Base-by-base conservation (phyloP, 352 stramenopile species). In the Phytophthora tubulina region DNA sequence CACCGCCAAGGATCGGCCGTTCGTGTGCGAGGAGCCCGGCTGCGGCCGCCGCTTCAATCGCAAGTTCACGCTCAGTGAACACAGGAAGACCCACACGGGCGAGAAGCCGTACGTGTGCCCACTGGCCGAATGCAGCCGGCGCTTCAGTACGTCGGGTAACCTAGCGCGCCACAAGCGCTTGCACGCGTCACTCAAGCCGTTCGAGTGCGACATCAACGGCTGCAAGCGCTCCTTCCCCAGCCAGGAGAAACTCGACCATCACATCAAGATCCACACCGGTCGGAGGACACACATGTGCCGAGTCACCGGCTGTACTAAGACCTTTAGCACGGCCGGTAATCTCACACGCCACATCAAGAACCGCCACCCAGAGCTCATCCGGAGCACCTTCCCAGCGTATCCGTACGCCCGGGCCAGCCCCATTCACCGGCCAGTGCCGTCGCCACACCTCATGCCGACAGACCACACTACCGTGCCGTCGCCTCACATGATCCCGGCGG, bases 121-220 rank as follows among this genome's bases (percentile, higher is more conserved):
- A n/a, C 64, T 82, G 53, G 27, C 30, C 33, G 78, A 76, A 52
- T 88, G 81, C 72, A 78, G 63, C 41, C 81, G 82, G 55, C 79
- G 80, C 57, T 89, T 89, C 63, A 89, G 76, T 42, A 88, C 80
- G 42, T 84, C 80, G 36, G 80, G 80, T 59, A 88, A 88, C 66
- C 65, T 88, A 30, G 79, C 81, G 55, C 78, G 81, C 38, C 81
- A 89, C 63, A 84, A 84, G 53, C 76, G 79, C 11, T 75, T 89
- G 41, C 81, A 89, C 61, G 74, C 71, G 52, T 80, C 71, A 63
- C 76, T 80, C 56, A 85, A 84, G 67, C 80, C 71, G 14, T 84
- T 84, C 54, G 73, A 84, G 67, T 84, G 76, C 61, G 67, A 79
- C 31, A 73, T 84, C 60, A 78, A 77, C 52, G 71, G 70, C 58